Evolutionary conservation across 148 eudicot species (phyloP).

Genomic region (Chenopodium suecicum): DNA sequence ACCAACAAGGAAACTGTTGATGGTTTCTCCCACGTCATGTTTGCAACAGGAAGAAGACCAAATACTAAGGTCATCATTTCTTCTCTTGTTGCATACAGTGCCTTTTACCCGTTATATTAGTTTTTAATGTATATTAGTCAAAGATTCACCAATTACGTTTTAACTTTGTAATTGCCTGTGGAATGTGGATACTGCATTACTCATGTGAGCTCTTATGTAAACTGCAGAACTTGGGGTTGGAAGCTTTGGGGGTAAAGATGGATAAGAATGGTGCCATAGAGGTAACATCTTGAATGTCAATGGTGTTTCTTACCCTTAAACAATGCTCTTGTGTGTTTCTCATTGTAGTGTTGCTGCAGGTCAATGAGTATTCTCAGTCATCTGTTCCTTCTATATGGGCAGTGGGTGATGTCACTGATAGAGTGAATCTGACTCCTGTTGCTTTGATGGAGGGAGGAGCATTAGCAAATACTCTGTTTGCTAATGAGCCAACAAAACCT

Average conservation of each 20-base stretch:
- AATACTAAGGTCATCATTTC: conserved; percentile 68
- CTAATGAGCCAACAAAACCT: conserved; percentile 87
- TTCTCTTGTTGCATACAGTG: background rate
- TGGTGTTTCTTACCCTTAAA: conserved; percentile 1
- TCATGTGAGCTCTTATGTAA: conserved; percentile 12
- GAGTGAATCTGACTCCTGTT: conserved; percentile 92
- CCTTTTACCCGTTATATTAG: background rate
- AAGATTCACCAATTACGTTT: background rate
- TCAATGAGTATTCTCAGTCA: conserved; percentile 79
- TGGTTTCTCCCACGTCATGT: conserved; percentile 92
- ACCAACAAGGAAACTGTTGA: conserved; percentile 80
- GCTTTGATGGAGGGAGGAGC: conserved; percentile 99
- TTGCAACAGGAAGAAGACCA: conserved; percentile 95
- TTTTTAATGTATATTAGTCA: conserved; percentile 1
- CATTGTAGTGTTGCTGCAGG: conserved; percentile 45
- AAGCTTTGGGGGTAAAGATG: conserved; percentile 79
- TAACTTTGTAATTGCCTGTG: conserved; percentile 2
- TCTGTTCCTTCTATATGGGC: conserved; percentile 99
- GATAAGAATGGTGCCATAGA: conserved; percentile 76
- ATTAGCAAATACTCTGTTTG: conserved; percentile 86
- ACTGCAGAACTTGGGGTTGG: conserved; percentile 87
- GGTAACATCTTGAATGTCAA: conserved; percentile 37
- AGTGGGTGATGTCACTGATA: conserved; percentile 96
- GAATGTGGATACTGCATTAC: conserved; percentile 6
- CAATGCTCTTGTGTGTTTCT: conserved; percentile 15